Evolutionary conservation across 2,329 filamentous ascomycete species (phyloP), one percentile per base, ranked within the genome.

Genomic region (Chalaropsis ovoidea): DNA sequence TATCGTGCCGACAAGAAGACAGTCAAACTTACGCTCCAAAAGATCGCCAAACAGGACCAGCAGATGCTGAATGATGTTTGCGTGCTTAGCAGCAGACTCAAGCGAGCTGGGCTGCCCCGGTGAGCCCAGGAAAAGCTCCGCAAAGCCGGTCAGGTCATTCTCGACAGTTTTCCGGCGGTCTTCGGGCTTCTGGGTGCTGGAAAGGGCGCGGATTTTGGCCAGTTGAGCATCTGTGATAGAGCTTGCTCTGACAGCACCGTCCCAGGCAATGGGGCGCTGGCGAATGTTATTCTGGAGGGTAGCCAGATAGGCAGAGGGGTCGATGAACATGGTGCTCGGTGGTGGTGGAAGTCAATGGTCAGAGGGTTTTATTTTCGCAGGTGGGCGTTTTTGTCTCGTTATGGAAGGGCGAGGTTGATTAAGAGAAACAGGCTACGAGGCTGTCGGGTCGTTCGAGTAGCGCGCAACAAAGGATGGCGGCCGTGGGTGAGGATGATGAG

Each of bases 221-320:
- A 96, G 84, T 77, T 99, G 93, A 71, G 89, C 87, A 71, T 97
- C 93, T 67, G 89, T 95, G 77, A 99, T 89, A 73, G 90, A 94
- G 76, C 92, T 90, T 71, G 90, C 90, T 76, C 94, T 86, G 70
- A 95, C 90, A 72, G 93, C 92, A 72, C 93, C 93, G 77, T 97
- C 93, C 94, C 94, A 99, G 67, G 93, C 92, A 77, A 99, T 96
- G 70, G 92, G 92, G 71, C 94, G 86, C 74, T 90, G 88, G 74
- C 94, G 90, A 75, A 97, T 96, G 81, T 97, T 97, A 84, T 90
- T 95, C 80, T 96, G 92, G 71, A 96, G 83, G 71, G 90, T 93
- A 74, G 79, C 78, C 67, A 85, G 85, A 77, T 96, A 96, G 67
- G 89, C 89, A 67, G 92, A 92, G 71, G 90, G 88, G 75, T 96